These are phyloP conservation scores for Musa itinerans DNA, from an alignment of 176 grass and related monocot genomes.

Conservation along the genomic window DNA sequence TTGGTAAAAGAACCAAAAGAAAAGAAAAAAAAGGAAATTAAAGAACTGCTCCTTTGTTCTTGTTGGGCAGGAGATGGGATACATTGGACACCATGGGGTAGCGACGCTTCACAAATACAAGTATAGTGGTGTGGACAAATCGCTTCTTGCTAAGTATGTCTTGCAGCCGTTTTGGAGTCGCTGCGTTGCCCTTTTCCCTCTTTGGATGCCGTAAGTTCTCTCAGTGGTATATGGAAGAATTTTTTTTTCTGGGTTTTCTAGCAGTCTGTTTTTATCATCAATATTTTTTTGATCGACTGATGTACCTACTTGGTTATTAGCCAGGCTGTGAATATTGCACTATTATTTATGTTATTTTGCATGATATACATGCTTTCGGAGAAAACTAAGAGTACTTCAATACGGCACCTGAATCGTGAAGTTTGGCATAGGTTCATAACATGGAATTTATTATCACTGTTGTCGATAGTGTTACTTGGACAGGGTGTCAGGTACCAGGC, in stretches of 20 bases:
- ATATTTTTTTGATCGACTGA: too few relatives aligned
- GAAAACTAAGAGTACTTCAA: too few relatives aligned
- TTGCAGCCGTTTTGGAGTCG: slow-evolving; percentile 93
- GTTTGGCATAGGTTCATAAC: too few relatives aligned
- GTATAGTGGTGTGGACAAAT: slow-evolving; percentile 93
- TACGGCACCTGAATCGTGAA: too few relatives aligned
- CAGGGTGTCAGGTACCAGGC: too few relatives aligned
- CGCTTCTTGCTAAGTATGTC: slow-evolving; percentile 91
- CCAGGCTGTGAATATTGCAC: too few relatives aligned
- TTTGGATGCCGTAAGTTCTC: slow-evolving; percentile 92
- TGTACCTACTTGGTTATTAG: too few relatives aligned
- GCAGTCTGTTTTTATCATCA: background rate
- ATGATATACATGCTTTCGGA: too few relatives aligned
- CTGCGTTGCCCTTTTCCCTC: slow-evolving; percentile 87
- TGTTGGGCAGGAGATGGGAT: slow-evolving; percentile 42
- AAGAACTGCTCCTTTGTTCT: background rate
- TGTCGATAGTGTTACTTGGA: too few relatives aligned
- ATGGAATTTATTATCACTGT: too few relatives aligned
- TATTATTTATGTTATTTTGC: background rate
- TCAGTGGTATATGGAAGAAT: background rate
- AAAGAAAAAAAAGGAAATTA: background rate
- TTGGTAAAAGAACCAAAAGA: background rate
- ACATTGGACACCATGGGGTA: slow-evolving; percentile 79
- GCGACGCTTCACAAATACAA: slow-evolving; percentile 82
- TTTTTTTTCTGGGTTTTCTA: background rate